Conservation (phyloP, 768 basidiomycete genomes). For the Daedaleopsis sinensis region DNA sequence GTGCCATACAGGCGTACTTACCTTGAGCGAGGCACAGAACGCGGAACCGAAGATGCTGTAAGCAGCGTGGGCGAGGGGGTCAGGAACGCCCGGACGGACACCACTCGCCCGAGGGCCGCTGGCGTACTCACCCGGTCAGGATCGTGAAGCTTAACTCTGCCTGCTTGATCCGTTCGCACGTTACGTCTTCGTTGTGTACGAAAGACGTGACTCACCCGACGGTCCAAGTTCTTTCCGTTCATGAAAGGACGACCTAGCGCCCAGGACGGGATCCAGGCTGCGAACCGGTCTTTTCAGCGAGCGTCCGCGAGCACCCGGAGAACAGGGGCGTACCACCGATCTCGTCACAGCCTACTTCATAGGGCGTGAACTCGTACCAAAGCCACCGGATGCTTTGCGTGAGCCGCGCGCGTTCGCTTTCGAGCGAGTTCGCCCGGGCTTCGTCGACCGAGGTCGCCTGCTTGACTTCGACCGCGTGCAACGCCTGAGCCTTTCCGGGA, state of each 20-base stretch:
- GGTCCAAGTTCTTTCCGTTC: constrained; percentile 25
- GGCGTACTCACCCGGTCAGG: constrained; percentile 24
- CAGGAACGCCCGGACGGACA: not conserved
- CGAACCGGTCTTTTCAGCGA: not conserved
- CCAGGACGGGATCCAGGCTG: constrained; percentile 33
- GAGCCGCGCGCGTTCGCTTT: constrained; percentile 9
- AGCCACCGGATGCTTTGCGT: constrained; percentile 21
- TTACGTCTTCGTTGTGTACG: not conserved
- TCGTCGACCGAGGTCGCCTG: constrained; percentile 11
- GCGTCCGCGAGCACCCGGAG: not conserved
- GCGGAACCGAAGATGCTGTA: constrained; percentile 31
- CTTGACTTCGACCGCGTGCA: constrained; percentile 10
- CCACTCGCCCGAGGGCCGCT: no score
- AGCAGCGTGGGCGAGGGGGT: not conserved
- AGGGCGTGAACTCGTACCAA: constrained; percentile 33
- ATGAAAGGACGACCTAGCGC: constrained; percentile 25
- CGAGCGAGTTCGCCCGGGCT: constrained; percentile 5
- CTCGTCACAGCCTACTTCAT: constrained; percentile 32
- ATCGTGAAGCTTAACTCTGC: constrained; percentile 30
- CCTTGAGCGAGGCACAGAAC: constrained; percentile 32
- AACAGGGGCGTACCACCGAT: constrained; percentile 23
- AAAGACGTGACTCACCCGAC: constrained; percentile 13
- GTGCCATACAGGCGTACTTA: not conserved
- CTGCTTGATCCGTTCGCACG: constrained; percentile 4
- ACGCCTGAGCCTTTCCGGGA: constrained; percentile 12